Percentiles rank a stretch among this genome's conserved stretches.
phyloP scores from a whole-genome alignment of 257 asterid species.

The Salvia hispanica region DNA sequence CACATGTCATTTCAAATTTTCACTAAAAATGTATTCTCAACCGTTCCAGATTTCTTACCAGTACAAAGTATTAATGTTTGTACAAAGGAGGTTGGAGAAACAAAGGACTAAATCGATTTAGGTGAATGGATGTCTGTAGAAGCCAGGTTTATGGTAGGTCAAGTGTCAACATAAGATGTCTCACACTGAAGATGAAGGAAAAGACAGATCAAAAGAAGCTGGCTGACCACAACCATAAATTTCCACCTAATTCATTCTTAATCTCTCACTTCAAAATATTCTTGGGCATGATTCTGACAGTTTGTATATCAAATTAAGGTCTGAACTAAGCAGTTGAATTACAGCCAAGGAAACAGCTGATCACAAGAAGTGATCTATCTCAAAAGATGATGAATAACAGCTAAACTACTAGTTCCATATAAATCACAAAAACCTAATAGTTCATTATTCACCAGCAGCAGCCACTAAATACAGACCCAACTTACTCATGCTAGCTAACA shows the following conservation, averaged over 20 bases:
- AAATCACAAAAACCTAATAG: neutral
- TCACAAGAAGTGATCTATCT: neutral
- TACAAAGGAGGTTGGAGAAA: neutral
- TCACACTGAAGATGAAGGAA: constrained; percentile 3
- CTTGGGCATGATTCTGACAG: neutral
- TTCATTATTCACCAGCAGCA: neutral
- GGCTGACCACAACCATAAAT: neutral
- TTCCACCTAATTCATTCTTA: neutral
- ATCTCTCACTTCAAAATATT: neutral
- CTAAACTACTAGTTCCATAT: neutral
- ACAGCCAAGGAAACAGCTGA: neutral
- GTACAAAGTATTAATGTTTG: neutral
- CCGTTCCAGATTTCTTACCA: constrained; percentile 10
- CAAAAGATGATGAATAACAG: neutral
- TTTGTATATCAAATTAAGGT: neutral
- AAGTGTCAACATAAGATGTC: neutral
- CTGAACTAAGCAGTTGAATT: neutral
- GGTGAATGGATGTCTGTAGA: neutral
- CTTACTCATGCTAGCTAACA: neutral
- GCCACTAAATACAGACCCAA: neutral
- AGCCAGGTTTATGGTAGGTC: neutral
- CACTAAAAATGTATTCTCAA: neutral
- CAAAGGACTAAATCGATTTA: neutral
- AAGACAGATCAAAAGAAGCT: constrained; percentile 5
- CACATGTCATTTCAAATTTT: neutral